phyloP scores from a whole-genome alignment of 345 rosid genomes.

The Erodium maritimum region DNA sequence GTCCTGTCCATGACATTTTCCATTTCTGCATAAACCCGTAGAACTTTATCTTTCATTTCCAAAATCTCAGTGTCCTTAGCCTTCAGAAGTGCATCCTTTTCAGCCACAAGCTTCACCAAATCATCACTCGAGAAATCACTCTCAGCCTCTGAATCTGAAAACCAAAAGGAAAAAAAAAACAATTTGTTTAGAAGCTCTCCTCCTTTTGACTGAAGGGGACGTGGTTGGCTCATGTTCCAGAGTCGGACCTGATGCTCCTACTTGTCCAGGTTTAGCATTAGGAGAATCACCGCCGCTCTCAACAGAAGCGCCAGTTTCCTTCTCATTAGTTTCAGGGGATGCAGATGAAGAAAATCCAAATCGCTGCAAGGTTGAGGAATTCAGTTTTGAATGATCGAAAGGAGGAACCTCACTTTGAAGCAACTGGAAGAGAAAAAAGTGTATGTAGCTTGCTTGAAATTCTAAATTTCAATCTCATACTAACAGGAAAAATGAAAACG shows the following conservation, averaged over 20 bases:
- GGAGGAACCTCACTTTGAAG: constrained; percentile 26
- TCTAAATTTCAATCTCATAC: not conserved
- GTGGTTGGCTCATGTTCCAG: constrained; percentile 16
- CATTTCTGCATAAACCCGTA: constrained; percentile 70
- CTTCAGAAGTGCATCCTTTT: constrained; percentile 70
- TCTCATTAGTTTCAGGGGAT: constrained; percentile 39
- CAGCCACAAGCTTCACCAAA: constrained; percentile 56
- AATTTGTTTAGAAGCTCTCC: constrained; percentile 33
- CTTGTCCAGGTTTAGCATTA: constrained; percentile 11
- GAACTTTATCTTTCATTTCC: constrained; percentile 65
- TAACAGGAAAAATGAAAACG: not conserved
- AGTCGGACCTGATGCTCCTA: constrained; percentile 26
- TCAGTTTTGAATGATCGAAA: constrained; percentile 24
- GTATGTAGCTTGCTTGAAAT: not conserved
- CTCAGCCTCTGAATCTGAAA: constrained; percentile 51
- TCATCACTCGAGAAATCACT: constrained; percentile 56
- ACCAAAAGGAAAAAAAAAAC: constrained; percentile 44
- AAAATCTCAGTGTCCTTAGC: constrained; percentile 46
- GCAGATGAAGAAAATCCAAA: constrained; percentile 56
- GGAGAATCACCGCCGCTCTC: not conserved
- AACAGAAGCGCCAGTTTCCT: constrained; percentile 22
- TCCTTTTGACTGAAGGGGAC: constrained; percentile 19
- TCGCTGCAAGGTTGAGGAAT: constrained; percentile 26
- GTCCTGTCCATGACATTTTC: constrained; percentile 82
- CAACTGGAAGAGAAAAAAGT: constrained; percentile 24